Conservation (phyloP, 2,329 filamentous ascomycete genomes). For the Volutella citrinella region DNA sequence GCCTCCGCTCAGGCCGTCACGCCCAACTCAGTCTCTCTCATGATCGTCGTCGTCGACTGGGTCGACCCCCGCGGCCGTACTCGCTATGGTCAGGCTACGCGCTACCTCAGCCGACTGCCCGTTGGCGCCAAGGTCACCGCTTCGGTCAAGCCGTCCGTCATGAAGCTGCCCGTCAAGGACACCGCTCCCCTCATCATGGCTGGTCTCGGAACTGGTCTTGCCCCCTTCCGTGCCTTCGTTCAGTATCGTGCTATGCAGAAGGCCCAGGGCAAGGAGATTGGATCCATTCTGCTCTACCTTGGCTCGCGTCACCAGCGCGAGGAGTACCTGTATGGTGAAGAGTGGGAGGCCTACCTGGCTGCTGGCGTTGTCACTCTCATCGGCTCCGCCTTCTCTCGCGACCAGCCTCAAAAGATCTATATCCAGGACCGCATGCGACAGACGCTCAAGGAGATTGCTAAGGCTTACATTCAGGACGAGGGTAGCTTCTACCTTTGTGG, state of each 20-base stretch:
- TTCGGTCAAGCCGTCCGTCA: slow-evolving; percentile 95
- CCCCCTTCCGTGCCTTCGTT: slow-evolving; percentile 98
- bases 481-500: slow-evolving; percentile 97
- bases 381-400: slow-evolving; percentile 90
- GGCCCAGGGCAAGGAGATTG: slow-evolving; percentile 93
- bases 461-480: slow-evolving; percentile 83
- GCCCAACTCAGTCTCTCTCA: slow-evolving; percentile 82
- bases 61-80: slow-evolving; percentile 82
- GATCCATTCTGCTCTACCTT: slow-evolving; percentile 91
- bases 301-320: slow-evolving; percentile 95
- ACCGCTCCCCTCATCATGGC: slow-evolving; percentile 98
- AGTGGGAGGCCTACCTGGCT: slow-evolving; percentile 97
- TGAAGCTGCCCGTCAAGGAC: slow-evolving; percentile 90
- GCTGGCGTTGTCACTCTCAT: slow-evolving; percentile 93
- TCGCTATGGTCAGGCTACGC: slow-evolving; percentile 89
- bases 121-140: slow-evolving; percentile 80
- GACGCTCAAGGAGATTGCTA: slow-evolving; percentile 75
- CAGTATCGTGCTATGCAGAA: slow-evolving; percentile 98
- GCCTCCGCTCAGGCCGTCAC: slow-evolving; percentile 95
- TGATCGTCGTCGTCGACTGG: slow-evolving; percentile 98
- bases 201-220: slow-evolving; percentile 93
- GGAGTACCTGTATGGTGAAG: slow-evolving; percentile 97
- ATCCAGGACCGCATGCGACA: slow-evolving; percentile 98
- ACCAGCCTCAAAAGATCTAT: slow-evolving; percentile 98
- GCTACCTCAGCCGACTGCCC: slow-evolving; percentile 76